Evolutionary conservation across 257 asterid species (phyloP), one percentile per base, ranked within the genome.

Genomic region (Sherardia arvensis): DNA sequence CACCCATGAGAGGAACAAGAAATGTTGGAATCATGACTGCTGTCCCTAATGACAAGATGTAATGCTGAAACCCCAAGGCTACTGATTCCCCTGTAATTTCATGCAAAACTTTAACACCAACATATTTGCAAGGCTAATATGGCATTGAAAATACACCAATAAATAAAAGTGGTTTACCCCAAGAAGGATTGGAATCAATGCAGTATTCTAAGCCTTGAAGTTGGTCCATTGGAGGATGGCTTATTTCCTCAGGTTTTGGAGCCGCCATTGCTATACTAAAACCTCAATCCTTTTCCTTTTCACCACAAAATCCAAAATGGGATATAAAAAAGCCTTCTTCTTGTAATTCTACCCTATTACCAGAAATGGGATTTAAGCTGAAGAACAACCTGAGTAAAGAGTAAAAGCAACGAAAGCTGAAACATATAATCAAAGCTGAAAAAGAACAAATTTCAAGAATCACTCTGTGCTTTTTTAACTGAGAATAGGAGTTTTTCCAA

Each of bases 1-100:
- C 99, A 18, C 99, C 99, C 99, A 92, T 92, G 75, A 89, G 74
- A 53, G 99, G 99, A 63, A 92, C 97, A 62, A 92, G 91, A 78
- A 84, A 89, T 3, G 96, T 71, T 60, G 97, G 97, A 70, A 92
- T 92, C 99, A 92, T 89, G 33, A 92, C 99, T 2, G 97, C 95
- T 38, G 95, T 92, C 21, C 97, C 99, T 29, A 92, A 68, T 17
- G 99, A 91, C 79, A 92, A 69, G 45, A 92, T 83, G 51, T 92
- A 92, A 73, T 92, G 97, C 61, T 92, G 99, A 81, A 92, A 92
- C 33, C 97, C 99, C 85, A 92, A 76, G 20, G 83, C 85, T 61
- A 89, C 79, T 34, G 96, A 82, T 71, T 92, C 99, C 79, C 75
- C 99, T 92, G 94, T 75, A 78, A 65, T 45, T 66, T 8, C 66